These are phyloP conservation scores for Macaranga tanarius DNA, from an alignment of 441 rosid species.

Conservation along the genomic window DNA sequence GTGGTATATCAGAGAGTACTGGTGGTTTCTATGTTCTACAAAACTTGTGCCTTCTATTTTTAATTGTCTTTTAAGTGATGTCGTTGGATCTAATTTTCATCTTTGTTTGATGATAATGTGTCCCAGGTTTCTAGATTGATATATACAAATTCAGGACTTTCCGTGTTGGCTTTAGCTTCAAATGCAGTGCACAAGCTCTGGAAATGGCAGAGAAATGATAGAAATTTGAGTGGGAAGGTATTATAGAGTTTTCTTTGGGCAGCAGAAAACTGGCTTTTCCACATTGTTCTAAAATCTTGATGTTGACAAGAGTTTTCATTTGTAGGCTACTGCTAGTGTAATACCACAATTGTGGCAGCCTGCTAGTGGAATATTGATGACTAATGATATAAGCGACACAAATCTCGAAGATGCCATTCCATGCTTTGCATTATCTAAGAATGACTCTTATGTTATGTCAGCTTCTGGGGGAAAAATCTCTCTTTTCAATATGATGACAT, in stretches of 20 bases:
- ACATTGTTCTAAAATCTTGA: constrained; percentile 11
- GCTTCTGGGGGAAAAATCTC: constrained; percentile 84
- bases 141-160: constrained; percentile 69
- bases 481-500: constrained; percentile 84
- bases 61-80: not conserved
- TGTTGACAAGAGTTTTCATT: constrained; percentile 21
- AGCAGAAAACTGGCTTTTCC: constrained; percentile 1
- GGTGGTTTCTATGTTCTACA: too few relatives aligned
- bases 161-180: constrained; percentile 70
- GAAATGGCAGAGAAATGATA: constrained; percentile 79
- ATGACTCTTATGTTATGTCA: constrained; percentile 85
- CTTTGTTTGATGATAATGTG: constrained; percentile 15
- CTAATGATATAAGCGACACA: constrained; percentile 60
- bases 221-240: constrained; percentile 54
- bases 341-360: constrained; percentile 84
- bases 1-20: not conserved
- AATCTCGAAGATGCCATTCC: constrained; percentile 81
- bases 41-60: not conserved
- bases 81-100: constrained; percentile 5
- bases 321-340: constrained; percentile 60
- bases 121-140: constrained; percentile 72
- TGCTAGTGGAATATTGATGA: constrained; percentile 65
- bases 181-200: constrained; percentile 88
- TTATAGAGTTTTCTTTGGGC: not conserved
- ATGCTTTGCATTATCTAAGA: constrained; percentile 86